phyloP scores from a whole-genome alignment of 1,139 yeast species.

The Zygosaccharomyces pseudobailii region DNA sequence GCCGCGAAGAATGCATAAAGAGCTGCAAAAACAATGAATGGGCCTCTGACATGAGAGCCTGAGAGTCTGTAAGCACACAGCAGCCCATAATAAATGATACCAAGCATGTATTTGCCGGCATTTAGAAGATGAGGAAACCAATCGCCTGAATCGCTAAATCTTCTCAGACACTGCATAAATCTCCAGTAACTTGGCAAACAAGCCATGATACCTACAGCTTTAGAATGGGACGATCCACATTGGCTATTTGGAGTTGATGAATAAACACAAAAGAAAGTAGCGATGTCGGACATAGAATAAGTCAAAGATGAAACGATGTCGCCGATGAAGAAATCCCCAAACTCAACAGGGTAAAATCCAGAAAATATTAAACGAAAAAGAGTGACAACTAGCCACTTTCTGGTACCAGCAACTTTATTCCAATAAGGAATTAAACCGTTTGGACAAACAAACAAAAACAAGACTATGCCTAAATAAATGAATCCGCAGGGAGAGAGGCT shows the following conservation, averaged over 20 bases:
- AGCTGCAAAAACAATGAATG: slow-evolving; percentile 68
- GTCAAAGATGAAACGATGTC: slow-evolving; percentile 86
- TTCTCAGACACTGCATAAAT: slow-evolving; percentile 81
- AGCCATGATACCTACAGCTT: slow-evolving; percentile 75
- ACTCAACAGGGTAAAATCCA: slow-evolving; percentile 92
- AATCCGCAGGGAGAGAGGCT: slow-evolving; percentile 80
- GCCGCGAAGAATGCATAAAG: slow-evolving; percentile 66
- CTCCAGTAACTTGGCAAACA: slow-evolving; percentile 90
- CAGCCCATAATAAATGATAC: slow-evolving; percentile 65
- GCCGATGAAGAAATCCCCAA: slow-evolving; percentile 88
- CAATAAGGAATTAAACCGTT: slow-evolving; percentile 28
- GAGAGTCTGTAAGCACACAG: slow-evolving; percentile 65
- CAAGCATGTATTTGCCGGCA: slow-evolving; percentile 66
- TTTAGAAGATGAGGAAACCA: slow-evolving; percentile 98
- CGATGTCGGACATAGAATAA: slow-evolving; percentile 78
- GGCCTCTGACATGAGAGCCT: slow-evolving; percentile 44
- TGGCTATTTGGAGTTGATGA: slow-evolving; percentile 40
- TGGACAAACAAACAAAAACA: slow-evolving; percentile 57
- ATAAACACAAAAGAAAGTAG: slow-evolving; percentile 81
- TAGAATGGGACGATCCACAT: slow-evolving; percentile 79
- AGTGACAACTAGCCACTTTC: slow-evolving; percentile 69
- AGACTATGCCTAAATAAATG: slow-evolving; percentile 47
- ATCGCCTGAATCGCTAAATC: slow-evolving; percentile 89
- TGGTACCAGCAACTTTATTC: slow-evolving; percentile 29
- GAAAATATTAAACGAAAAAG: slow-evolving; percentile 69